phyloP scores from a whole-genome alignment of 1,139 yeast genomes.

The Suhomyces wounanorum region DNA sequence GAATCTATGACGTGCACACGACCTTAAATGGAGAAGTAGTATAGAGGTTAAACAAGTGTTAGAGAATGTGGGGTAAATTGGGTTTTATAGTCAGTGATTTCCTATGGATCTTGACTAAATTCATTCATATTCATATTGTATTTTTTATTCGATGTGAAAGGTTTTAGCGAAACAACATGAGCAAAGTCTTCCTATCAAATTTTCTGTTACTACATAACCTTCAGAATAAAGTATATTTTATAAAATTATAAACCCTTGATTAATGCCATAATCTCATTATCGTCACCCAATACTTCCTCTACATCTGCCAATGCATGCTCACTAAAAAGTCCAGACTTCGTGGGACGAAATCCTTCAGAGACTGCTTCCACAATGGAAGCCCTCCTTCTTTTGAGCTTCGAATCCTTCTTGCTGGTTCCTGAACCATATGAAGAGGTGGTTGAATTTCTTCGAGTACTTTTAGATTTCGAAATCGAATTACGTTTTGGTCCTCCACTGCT shows the following conservation, averaged over 20 bases:
- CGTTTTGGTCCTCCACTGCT: constrained; percentile 6
- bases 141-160: too few species aligned
- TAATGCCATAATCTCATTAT: constrained; percentile 48
- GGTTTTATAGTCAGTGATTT: too few species aligned
- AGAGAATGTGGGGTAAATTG: background rate
- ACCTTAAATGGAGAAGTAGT: background rate
- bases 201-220: background rate
- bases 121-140: too few species aligned
- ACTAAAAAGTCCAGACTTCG: constrained; percentile 73
- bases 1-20: background rate
- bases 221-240: background rate
- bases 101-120: too few species aligned
- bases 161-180: too few species aligned
- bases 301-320: constrained; percentile 72
- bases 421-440: constrained; percentile 13
- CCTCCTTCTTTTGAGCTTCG: constrained; percentile 47
- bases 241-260: constrained; percentile 40
- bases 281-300: constrained; percentile 58
- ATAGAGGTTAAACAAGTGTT: background rate
- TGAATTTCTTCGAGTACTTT: constrained; percentile 15
- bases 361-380: constrained; percentile 73
- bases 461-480: constrained; percentile 14
- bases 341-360: constrained; percentile 71
- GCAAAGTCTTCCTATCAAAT: too few species aligned
- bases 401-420: constrained; percentile 15